These are phyloP conservation scores for Malus domestica DNA, from an alignment of 306 rosid species.

Conservation along the genomic window ASM211411v1 NC_041793.1:38650001-38650500, in stretches of 20 bases:
- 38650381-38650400: conserved; percentile 48
- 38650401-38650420: conserved; percentile 43
- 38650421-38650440: conserved; percentile 1
- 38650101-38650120: not conserved
- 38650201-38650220: conserved; percentile 56
- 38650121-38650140: not conserved
- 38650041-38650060: not conserved
- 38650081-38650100: not conserved
- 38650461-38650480: conserved; percentile 5
- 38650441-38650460: not conserved
- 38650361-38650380: conserved; percentile 42
- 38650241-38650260: not conserved
- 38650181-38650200: conserved; percentile 66
- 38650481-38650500: too few species aligned
- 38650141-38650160: conserved; percentile 36
- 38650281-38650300: not conserved
- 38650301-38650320: conserved; percentile 21
- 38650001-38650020: conserved; percentile 11
- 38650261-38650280: not conserved
- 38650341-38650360: conserved; percentile 62
- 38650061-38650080: not conserved
- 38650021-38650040: not conserved
- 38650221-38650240: not conserved
- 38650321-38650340: conserved; percentile 47
- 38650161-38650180: conserved; percentile 58